Percentiles rank a stretch among this genome's conserved stretches.
Evolutionary conservation across 176 grass and related monocot genomes (phyloP).

Genomic region (Avena atlantica): DNA sequence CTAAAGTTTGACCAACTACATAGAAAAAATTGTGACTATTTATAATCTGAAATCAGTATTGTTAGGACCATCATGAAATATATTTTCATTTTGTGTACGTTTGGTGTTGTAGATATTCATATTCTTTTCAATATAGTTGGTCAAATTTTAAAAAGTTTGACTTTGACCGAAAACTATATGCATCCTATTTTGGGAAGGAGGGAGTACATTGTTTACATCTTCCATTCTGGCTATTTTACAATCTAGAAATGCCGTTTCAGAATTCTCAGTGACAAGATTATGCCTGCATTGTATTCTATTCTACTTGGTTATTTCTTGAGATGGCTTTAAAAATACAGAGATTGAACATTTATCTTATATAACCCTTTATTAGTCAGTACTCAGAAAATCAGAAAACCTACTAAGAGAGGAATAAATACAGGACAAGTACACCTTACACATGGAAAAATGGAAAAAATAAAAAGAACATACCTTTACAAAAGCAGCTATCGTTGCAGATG

Average conservation of each 20-base stretch:
- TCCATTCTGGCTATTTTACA: neutral
- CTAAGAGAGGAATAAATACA: slow-evolving; percentile 28
- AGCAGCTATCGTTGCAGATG: slow-evolving; percentile 63
- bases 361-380: neutral
- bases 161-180: no score
- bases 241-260: neutral
- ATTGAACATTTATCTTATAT: neutral
- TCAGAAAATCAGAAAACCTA: slow-evolving; percentile 17
- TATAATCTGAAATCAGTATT: no score
- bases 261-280: slow-evolving; percentile 31
- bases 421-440: neutral
- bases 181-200: no score
- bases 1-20: no score
- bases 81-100: no score
- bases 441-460: slow-evolving; percentile 8
- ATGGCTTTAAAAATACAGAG: slow-evolving; percentile 33
- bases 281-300: neutral
- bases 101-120: no score
- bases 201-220: neutral
- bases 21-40: no score
- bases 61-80: no score
- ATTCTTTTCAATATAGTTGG: no score
- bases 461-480: slow-evolving; percentile 80
- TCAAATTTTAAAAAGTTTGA: no score
- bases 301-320: slow-evolving; percentile 1